phyloP scores from a whole-genome alignment of 768 basidiomycete genomes.

The Zangia roseola region DNA sequence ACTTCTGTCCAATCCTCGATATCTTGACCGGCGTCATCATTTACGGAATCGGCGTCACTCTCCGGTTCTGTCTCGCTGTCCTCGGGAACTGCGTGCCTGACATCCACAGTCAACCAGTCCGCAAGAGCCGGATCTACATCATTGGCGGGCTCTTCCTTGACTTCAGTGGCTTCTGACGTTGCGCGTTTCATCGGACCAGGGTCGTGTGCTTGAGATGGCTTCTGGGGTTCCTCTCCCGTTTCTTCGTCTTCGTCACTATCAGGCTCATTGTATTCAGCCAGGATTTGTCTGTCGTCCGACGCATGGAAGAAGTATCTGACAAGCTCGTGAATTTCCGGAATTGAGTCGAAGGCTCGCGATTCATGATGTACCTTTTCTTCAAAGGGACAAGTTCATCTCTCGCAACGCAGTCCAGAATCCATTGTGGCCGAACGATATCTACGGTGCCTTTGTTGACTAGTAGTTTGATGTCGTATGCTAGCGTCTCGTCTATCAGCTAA shows the following conservation, averaged over 20 bases:
- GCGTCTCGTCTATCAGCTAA: not conserved
- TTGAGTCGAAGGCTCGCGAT: not conserved
- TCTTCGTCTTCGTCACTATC: constrained; percentile 35
- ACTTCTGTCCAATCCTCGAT: constrained; percentile 42
- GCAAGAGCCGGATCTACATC: constrained; percentile 49
- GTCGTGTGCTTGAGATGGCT: constrained; percentile 18
- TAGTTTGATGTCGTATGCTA: constrained; percentile 70
- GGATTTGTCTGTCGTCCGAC: constrained; percentile 46
- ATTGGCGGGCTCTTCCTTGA: constrained; percentile 29
- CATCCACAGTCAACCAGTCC: constrained; percentile 62
- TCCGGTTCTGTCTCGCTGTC: constrained; percentile 49
- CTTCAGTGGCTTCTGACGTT: constrained; percentile 2
- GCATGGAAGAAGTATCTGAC: constrained; percentile 80
- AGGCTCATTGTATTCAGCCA: constrained; percentile 50
- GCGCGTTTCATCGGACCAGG: not conserved
- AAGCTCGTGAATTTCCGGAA: not conserved
- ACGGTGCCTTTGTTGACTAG: constrained; percentile 67
- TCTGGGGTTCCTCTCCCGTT: constrained; percentile 9
- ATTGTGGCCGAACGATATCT: constrained; percentile 77
- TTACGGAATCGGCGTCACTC: constrained; percentile 69
- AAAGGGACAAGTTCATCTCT: constrained; percentile 56
- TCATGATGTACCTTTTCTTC: constrained; percentile 54
- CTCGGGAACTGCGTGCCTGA: constrained; percentile 26
- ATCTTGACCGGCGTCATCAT: constrained; percentile 49
- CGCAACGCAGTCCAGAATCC: constrained; percentile 79